Evolutionary conservation across 2,329 filamentous ascomycete species (phyloP).

Genomic region (Talaromyces sp.): DNA sequence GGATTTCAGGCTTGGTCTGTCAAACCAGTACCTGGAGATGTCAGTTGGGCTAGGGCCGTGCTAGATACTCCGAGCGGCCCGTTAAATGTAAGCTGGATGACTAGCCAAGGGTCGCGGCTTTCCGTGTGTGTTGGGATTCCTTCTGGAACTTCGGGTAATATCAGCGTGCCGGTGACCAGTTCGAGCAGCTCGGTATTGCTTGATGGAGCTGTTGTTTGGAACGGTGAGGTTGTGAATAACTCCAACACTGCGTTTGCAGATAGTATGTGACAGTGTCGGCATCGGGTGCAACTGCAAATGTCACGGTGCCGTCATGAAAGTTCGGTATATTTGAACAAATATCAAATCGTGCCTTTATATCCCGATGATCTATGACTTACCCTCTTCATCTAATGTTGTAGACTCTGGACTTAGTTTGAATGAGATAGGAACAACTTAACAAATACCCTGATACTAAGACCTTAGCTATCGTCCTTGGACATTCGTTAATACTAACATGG

Average conservation of each 20-base stretch:
- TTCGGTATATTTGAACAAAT: not conserved
- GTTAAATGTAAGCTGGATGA: not conserved
- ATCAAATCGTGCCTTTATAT: too few species aligned
- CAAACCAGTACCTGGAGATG: not conserved
- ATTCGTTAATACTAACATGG: too few species aligned
- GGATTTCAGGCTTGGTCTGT: not conserved
- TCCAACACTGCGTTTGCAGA: not conserved
- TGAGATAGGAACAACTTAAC: too few species aligned
- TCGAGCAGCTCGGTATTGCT: not conserved
- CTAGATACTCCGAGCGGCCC: not conserved
- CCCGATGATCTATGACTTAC: too few species aligned
- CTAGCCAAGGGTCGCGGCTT: not conserved
- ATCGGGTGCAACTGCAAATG: not conserved
- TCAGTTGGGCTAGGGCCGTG: not conserved
- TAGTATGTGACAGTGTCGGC: not conserved
- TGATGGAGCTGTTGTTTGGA: not conserved
- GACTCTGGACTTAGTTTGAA: too few species aligned
- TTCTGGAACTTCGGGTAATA: not conserved
- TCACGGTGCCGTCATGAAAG: not conserved
- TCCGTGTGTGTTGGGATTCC: not conserved
- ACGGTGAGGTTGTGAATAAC: not conserved
- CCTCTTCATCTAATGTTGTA: too few species aligned
- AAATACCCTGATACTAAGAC: too few species aligned
- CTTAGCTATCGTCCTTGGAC: too few species aligned
- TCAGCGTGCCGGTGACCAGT: not conserved